Evolutionary conservation across 2,329 filamentous ascomycete species (phyloP).

Genomic region (Ophiostoma fasciatum): DNA sequence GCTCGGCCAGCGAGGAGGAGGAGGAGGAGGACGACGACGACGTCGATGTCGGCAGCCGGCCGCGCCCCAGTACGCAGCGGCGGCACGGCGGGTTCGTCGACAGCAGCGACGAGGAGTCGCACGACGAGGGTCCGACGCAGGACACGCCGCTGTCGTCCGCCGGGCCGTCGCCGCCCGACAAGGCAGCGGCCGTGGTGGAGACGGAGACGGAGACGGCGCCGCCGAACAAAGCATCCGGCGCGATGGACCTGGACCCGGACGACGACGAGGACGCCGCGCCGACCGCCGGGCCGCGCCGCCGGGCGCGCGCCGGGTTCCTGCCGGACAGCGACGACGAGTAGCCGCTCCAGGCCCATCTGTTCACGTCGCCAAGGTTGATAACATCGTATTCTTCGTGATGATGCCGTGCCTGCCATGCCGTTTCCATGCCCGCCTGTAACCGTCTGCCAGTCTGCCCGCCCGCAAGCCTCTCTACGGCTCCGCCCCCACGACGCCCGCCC

Average conservation of each 20-base stretch:
- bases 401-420: no score
- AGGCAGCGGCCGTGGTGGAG: neutral
- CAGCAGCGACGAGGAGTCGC: no score
- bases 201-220: conserved; percentile 6
- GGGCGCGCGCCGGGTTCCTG: conserved; percentile 37
- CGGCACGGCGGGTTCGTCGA: no score
- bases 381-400: no score
- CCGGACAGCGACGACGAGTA: conserved; percentile 47
- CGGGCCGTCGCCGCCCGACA: neutral
- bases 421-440: no score
- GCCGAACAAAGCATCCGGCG: neutral
- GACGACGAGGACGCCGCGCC: conserved; percentile 29
- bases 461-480: no score
- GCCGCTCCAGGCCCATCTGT: neutral
- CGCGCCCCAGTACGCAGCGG: no score
- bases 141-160: neutral
- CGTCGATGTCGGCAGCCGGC: neutral
- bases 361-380: no score
- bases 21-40: conserved; percentile 1
- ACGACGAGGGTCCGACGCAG: no score
- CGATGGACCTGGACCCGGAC: conserved; percentile 12
- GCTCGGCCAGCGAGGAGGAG: conserved; percentile 5
- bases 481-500: neutral
- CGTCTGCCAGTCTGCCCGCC: no score
- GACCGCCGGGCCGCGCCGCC: conserved; percentile 21